Conservation (phyloP, 495 filamentous ascomycete genomes). For the Neurospora pannonica region DNA sequence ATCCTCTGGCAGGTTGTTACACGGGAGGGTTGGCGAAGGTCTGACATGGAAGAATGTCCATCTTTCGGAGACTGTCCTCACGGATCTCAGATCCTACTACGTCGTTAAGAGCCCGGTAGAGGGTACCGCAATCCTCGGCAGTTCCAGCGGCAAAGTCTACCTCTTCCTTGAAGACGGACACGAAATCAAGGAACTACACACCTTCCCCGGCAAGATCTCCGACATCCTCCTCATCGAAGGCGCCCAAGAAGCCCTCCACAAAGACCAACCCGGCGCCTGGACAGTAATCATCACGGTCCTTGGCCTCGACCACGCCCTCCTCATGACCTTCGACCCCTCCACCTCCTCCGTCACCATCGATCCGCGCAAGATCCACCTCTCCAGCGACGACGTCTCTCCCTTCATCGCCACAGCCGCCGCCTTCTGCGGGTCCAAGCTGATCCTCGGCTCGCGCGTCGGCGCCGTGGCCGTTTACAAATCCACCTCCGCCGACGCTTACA, state of each 20-base stretch:
- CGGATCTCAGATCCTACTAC: constrained; percentile 35
- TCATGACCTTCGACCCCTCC: constrained; percentile 8
- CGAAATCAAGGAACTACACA: constrained; percentile 16
- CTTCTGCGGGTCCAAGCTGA: constrained; percentile 34
- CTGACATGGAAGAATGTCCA: constrained; percentile 30
- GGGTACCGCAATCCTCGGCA: constrained; percentile 41
- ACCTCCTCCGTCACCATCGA: not conserved
- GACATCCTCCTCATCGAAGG: constrained; percentile 28
- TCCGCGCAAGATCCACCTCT: constrained; percentile 9
- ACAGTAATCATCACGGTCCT: constrained; percentile 15
- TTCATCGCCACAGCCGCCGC: constrained; percentile 24
- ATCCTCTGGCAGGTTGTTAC: constrained; percentile 48
- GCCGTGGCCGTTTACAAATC: constrained; percentile 16
- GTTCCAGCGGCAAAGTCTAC: constrained; percentile 43
- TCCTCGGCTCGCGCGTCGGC: constrained; percentile 55
- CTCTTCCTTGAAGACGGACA: constrained; percentile 22
- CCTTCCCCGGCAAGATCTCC: constrained; percentile 41
- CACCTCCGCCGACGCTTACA: constrained; percentile 1
- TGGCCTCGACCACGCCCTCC: constrained; percentile 10
- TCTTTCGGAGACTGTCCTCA: constrained; percentile 19
- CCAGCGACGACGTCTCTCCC: not conserved
- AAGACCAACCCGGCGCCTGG: constrained; percentile 1
- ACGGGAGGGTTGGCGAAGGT: constrained; percentile 28
- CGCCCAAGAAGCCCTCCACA: not conserved
- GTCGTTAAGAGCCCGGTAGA: constrained; percentile 26